Evolutionary conservation across 2,329 filamentous ascomycete genomes (phyloP), one percentile per base, ranked within the genome.

Genomic region (Curvularia sp.): DNA sequence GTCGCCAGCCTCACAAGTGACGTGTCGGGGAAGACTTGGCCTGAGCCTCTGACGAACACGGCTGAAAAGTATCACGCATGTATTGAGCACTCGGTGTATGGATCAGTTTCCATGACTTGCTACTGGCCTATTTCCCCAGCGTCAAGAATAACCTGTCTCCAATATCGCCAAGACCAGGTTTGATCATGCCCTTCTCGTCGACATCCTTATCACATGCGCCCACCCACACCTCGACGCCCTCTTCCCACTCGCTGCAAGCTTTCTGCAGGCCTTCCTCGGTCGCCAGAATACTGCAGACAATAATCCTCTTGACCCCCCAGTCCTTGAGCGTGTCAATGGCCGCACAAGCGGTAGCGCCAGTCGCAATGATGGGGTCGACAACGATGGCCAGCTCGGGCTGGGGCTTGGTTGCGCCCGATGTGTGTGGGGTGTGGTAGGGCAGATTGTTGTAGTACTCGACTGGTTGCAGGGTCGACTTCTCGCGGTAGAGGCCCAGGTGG

Each of bases 381-480:
- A 97, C 82, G 73, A 97, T 90, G 58, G 93, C 93, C 12, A 97
- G 83, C 22, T 85, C 83, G 1, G 86, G 78, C 13, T 78, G 75
- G 4, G 38, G 71, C 56, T 30, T 67, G 26, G 31, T 51, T 4
- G 58, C 20, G 5, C 74, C 62, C 48, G 79, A 82, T 1, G 79
- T 70, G 33, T 78, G 80, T 55, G 68, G 82, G 39, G 82, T 75
- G 79, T 92, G 89, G 79, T 91, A 89, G 35, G 93, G 93, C 20
- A 97, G 88, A 79, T 97, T 97, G 83, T 97, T 97, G 85, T 97
- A 97, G 85, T 97, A 97, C 80, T 97, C 93, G 58, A 97, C 93
- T 3, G 93, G 92, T 71, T 92, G 88, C 56, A 97, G 88, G 44
- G 91, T 94, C 56, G 87, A 87, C 60, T 90, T 92, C 76, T 97